phyloP scores from a whole-genome alignment of 1,284 basidiomycete species.

The Tremellales sp. region DNA sequence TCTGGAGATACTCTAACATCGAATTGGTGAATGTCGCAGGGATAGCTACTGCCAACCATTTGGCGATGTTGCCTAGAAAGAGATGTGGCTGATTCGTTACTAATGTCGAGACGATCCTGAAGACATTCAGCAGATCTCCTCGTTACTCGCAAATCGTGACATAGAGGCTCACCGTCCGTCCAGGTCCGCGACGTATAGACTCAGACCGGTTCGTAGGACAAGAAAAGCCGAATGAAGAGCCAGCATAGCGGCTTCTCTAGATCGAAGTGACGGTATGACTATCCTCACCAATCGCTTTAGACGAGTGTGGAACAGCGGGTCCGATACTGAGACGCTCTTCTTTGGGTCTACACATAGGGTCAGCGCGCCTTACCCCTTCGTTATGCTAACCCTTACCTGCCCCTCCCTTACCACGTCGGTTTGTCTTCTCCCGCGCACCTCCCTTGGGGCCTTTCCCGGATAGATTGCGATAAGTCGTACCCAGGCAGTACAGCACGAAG shows the following conservation, averaged over 20 bases:
- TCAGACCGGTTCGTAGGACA: slow-evolving; percentile 82
- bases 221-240: slow-evolving; percentile 83
- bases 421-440: slow-evolving; percentile 2
- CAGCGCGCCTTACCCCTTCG: neutral
- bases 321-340: slow-evolving; percentile 54
- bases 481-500: slow-evolving; percentile 44
- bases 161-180: slow-evolving; percentile 73
- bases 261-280: slow-evolving; percentile 78
- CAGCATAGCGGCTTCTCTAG: slow-evolving; percentile 81
- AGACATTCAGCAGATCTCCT: neutral
- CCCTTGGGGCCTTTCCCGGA: slow-evolving; percentile 25
- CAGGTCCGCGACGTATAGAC: slow-evolving; percentile 89
- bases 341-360: slow-evolving; percentile 5
- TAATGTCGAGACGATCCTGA: slow-evolving; percentile 86
- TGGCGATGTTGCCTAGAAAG: slow-evolving; percentile 79
- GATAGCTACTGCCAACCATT: slow-evolving; percentile 90
- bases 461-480: slow-evolving; percentile 26
- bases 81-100: slow-evolving; percentile 78
- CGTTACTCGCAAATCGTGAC: neutral
- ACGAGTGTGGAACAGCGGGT: slow-evolving; percentile 82
- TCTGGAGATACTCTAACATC: slow-evolving; percentile 91
- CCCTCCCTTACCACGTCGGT: slow-evolving; percentile 5
- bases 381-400: slow-evolving; percentile 14
- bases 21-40: slow-evolving; percentile 96
- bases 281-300: slow-evolving; percentile 75